Evolutionary conservation across 768 basidiomycete genomes (phyloP), one percentile per base, ranked within the genome.

Genomic region (Plicaturopsis crispa): DNA sequence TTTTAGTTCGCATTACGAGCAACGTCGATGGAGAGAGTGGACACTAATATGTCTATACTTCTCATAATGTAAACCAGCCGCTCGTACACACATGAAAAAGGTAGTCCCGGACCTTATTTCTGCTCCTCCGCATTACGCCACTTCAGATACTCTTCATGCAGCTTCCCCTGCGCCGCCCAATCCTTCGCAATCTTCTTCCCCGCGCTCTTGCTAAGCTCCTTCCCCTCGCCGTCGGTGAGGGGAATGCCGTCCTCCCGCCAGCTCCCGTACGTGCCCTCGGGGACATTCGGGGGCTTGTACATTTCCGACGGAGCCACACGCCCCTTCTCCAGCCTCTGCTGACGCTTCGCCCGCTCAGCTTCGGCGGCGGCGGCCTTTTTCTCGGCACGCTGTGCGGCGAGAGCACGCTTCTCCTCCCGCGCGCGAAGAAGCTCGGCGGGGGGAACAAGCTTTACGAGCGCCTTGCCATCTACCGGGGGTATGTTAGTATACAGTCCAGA

Each of bases 181-280:
- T 79, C 75, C 60, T 96, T 97, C 56, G 64, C 62, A 17, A 79
- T 57, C 52, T 80, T 91, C 72, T 97, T 99, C 31, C 54, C 60
- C 41, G 73, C 68, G 45, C 70, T 84, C 67, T 94, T 96, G 53
- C 80, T 82, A 20, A 98, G 57, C 48, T 90, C 90, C 45, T 81
- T 79, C 5, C 92, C 93, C 35, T 85, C 75, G 0, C 69, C 73
- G 51, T 93, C 89, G n/a, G 83, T 84, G 10, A 81, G 68, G 17
- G 96, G 96, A 30, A 97, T 41, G 0, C 96, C 96, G 28, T 69
- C 60, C 35, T 81, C 86, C 58, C 92, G 76, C 88, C 90, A 99
- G 36, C 76, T 80, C 5, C 75, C 64, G 53, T 86, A 98, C n/a
- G 59, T 65, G 12, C 80, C 84, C 51, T 82, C 74, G 2, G 70